Base-by-base conservation (phyloP, 805 yeast species). In the Priceomyces castillae region DNA sequence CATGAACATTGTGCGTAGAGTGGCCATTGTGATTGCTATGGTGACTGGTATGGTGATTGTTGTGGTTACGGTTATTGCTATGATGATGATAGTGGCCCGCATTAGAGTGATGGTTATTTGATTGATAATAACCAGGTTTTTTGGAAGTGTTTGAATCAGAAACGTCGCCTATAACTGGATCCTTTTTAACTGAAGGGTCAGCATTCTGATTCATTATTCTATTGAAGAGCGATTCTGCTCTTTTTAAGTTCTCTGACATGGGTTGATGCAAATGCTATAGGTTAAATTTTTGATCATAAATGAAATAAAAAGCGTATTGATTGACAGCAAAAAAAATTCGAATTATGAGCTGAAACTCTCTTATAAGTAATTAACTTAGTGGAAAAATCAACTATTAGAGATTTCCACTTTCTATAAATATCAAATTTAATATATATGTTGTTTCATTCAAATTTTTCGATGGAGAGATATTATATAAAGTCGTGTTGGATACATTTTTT, bases 151-250 rank as follows among this genome's bases (percentile, higher is more conserved):
- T 37, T 23, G 14, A 23, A 6, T 37, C 40, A n/a, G 31, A n/a
- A 11, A 30, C 31, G 20, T 26, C 30, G 11, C 7, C 11, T 5
- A 14, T 30, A n/a, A 16, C 11, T 7, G 16, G 16, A 3, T 18
- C 20, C 22, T 37, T 37, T 5, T 4, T n/a, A 11, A 9, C 16
- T 11, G 12, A 17, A 25, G 40, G 9, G 9, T 26, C 36, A 11
- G 34, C 49, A 46, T 59, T 65, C 40, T 61, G 74, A 54, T 70
- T 71, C 73, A 71, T 70, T 50, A 71, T 71, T 49, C 76, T 54
- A 53, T 71, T 71, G 59, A 71, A 71, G 42, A 71, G 60, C 41
- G 73, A 67, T 52, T 71, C 76, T 34, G 76, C 76, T 53, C 75
- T 61, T 49, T 69, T 70, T 53, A 71, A 65, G 55, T 70, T 71